Evolutionary conservation across 441 rosid species (phyloP), one percentile per base, ranked within the genome.

Genomic region (Hura crepitans): DNA sequence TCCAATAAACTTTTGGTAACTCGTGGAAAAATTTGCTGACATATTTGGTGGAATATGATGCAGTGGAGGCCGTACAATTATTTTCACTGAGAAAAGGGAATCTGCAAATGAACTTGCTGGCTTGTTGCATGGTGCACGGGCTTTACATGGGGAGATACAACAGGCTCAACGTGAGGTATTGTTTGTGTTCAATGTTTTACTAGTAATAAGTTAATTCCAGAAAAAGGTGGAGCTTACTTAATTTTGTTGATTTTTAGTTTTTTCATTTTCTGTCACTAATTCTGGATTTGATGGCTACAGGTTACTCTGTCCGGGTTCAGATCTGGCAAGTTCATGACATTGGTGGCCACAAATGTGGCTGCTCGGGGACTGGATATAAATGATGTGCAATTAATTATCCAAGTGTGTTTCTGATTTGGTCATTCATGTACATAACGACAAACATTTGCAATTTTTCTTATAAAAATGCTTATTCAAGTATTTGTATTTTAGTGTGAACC

Each of bases 271-370:
- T n/a, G n/a, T 49, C 1, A 18, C 9, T 46, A 9, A 61, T 68
- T 47, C 53, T 37, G 33, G 37, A 27, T 53, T 12, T 56, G 67
- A 58, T 75, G 46, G 57, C 37, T 81, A 72, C 81, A 95, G 97
- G 79, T 90, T 69, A 95, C 97, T 6, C 95, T 95, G 65, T 79
- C 89, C 68, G 95, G 92, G 58, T 95, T 95, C 78, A 87, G 97
- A 81, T 86, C 85, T 13, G 96, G 98, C 65, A 92, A 92, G 77
- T 95, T 95, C 77, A 61, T 87, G 79, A 89, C 89, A 9, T 79
- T 95, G 81, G 97, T 95, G 37, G 99, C 99, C 64, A 92, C 99
- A 18, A 91, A 92, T 78, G 99, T 95, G 60, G 99, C 99, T 20
- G 98, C 97, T 73, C 84, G 97, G 35, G 99, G 98, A 65, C 79